Percentiles rank a stretch among this genome's conserved stretches.
These are phyloP conservation scores for Pythium folliculosum DNA, from an alignment of 352 stramenopile genomes.

Conservation along the genomic window DNA sequence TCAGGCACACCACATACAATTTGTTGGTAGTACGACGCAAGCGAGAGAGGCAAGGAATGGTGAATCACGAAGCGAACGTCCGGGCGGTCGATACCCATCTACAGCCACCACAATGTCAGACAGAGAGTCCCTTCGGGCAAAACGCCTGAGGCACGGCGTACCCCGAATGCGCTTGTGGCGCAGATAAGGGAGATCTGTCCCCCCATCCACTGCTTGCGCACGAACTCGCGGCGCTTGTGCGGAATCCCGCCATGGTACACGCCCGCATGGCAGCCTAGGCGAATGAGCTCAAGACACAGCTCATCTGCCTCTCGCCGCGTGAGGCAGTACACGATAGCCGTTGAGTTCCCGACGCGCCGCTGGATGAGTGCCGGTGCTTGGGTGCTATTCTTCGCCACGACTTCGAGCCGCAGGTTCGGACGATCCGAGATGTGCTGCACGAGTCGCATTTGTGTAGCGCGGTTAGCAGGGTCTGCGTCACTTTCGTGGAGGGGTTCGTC, in stretches of 20 bases:
- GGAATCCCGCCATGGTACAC: constrained; percentile 75
- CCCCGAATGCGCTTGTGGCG: constrained; percentile 77
- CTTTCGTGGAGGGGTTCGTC: neutral
- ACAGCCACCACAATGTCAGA: constrained; percentile 15
- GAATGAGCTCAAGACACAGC: constrained; percentile 53
- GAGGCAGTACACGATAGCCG: constrained; percentile 77
- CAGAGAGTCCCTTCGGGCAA: neutral
- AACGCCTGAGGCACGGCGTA: constrained; percentile 20
- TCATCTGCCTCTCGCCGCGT: constrained; percentile 71
- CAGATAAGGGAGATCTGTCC: constrained; percentile 73
- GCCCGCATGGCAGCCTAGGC: constrained; percentile 49
- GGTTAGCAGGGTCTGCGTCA: constrained; percentile 34
- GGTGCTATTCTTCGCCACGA: constrained; percentile 45
- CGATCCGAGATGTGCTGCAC: constrained; percentile 70
- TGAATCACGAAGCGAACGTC: constrained; percentile 82
- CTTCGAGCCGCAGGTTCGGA: constrained; percentile 60
- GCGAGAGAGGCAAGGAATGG: constrained; percentile 62
- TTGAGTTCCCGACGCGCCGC: constrained; percentile 28
- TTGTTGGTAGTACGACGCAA: constrained; percentile 75
- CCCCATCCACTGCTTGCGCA: constrained; percentile 81
- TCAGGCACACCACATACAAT: constrained; percentile 44
- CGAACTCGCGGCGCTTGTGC: constrained; percentile 59
- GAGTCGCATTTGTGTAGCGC: constrained; percentile 43
- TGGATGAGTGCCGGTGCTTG: constrained; percentile 36
- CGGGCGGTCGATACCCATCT: constrained; percentile 82